Evolutionary conservation across 1,284 basidiomycete species (phyloP), one percentile per base, ranked within the genome.

Genomic region (Mixia osmundae): DNA sequence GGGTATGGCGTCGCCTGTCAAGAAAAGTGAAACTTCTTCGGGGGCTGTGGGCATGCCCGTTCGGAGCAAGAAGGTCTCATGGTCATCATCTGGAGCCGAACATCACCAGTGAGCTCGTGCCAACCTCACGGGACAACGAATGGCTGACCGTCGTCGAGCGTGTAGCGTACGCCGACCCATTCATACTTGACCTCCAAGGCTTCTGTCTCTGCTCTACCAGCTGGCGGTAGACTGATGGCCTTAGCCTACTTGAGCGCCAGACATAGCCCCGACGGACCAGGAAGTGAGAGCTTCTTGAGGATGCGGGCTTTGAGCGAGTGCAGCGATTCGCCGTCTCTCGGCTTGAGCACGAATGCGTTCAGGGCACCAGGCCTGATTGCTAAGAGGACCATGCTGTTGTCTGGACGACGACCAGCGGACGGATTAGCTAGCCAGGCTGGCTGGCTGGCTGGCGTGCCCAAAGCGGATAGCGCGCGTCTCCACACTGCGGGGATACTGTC

Each of bases 311-410:
- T 38, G 16, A 44, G 39, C 43, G 32, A 14, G 28, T 25, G 8
- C 2, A 33, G 19, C 4, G 25, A 29, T 15, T 31, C 36, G 6
- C 26, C 6, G 25, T 33, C 21, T 26, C 40, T 46, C 5, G 47
- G 46, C 31, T 44, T 43, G 39, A 51, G 40, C 11, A 48, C 45
- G 31, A 51, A 50, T n/a, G 43, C 38, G 43, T 41, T 45, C 12
- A 47, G 42, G 3, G 40, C 33, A 16, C 49, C 49, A 2, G 50
- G 46, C 41, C 43, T 38, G 42, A 47, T 44, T 19, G 27, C 25
- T 9, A 51, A 38, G 39, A 50, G 25, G 25, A 35, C 34, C 38
- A 39, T 37, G 27, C 25, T 20, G 16, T 9, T 26, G n/a, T 26
- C 25, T 26, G 25, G n/a, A n/a, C n/a, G n/a, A n/a, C n/a, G n/a